phyloP scores from a whole-genome alignment of 345 rosid genomes.

The Citrus reticulata region DNA sequence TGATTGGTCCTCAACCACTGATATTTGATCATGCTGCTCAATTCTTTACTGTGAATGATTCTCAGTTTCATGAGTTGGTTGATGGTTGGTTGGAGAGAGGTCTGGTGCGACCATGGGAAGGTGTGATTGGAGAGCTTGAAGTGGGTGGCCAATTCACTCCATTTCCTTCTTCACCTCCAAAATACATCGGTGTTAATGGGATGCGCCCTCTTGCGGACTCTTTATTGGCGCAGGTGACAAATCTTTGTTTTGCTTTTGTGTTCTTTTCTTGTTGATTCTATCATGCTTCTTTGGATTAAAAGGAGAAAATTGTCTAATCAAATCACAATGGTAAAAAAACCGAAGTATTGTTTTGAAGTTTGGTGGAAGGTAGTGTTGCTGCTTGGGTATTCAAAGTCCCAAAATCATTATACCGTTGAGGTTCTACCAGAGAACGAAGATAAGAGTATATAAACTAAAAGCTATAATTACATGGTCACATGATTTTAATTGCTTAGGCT shows the following conservation, averaged over 20 bases:
- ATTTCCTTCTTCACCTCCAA: constrained; percentile 51
- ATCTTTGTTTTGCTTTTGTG: neutral
- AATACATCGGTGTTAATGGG: constrained; percentile 71
- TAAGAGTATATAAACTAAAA: neutral
- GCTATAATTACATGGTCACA: neutral
- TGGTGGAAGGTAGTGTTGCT: neutral
- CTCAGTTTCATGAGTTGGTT: constrained; percentile 58
- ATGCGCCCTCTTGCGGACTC: constrained; percentile 90
- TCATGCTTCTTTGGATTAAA: neutral
- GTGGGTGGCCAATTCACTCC: constrained; percentile 66
- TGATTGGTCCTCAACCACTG: constrained; percentile 55
- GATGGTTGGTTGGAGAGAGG: constrained; percentile 75
- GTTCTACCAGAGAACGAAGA: neutral
- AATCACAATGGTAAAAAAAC: neutral
- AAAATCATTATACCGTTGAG: neutral
- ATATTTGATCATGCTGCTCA: constrained; percentile 90
- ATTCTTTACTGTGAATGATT: constrained; percentile 74
- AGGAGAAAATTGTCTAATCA: neutral
- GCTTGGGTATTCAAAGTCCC: neutral
- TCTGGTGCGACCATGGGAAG: constrained; percentile 64
- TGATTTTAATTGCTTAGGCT: neutral
- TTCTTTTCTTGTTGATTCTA: neutral
- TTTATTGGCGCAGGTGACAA: constrained; percentile 52
- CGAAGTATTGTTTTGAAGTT: neutral
- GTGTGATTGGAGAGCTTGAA: constrained; percentile 74